A percentile compares a stretch with the other conserved stretches of the same genome.
Evolutionary conservation across 1,284 basidiomycete species (phyloP).

Genomic region (Puccinia polysora): DNA sequence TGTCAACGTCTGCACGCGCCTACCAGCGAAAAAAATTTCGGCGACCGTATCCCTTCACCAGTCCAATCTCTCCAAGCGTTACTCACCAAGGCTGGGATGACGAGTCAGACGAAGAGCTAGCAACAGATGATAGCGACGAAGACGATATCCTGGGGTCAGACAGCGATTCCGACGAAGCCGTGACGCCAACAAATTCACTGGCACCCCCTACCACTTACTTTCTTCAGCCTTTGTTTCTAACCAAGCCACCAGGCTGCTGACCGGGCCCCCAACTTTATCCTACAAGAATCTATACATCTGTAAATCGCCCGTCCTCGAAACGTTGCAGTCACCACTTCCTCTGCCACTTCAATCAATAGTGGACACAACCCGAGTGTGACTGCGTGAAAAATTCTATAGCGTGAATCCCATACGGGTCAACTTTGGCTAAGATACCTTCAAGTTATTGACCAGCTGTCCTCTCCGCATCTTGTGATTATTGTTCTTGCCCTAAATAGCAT

Average conservation of each 20-base stretch:
- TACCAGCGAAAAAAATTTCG: slow-evolving; percentile 1
- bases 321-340: too few species aligned
- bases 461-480: too few species aligned
- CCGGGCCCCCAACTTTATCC: background rate
- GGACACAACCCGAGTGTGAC: too few species aligned
- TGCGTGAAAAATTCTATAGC: too few species aligned
- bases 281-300: too few species aligned
- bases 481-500: too few species aligned
- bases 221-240: slow-evolving; percentile 32
- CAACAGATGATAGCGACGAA: slow-evolving; percentile 9
- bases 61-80: background rate
- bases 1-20: background rate
- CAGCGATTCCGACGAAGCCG: slow-evolving; percentile 14
- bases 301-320: too few species aligned
- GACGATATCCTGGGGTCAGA: slow-evolving; percentile 12
- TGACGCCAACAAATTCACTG: slow-evolving; percentile 6
- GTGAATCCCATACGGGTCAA: too few species aligned
- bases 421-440: too few species aligned
- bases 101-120: slow-evolving; percentile 28
- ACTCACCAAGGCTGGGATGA: slow-evolving; percentile 7
- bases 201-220: slow-evolving; percentile 7
- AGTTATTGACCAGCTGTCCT: too few species aligned
- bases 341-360: too few species aligned
- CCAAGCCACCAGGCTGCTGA: slow-evolving; percentile 25
- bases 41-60: background rate